Percentiles rank a stretch among this genome's conserved stretches.
These are phyloP conservation scores for Tolypocladium ophioglossoides DNA, from an alignment of 2,329 filamentous ascomycete species.

Conservation along the genomic window DNA sequence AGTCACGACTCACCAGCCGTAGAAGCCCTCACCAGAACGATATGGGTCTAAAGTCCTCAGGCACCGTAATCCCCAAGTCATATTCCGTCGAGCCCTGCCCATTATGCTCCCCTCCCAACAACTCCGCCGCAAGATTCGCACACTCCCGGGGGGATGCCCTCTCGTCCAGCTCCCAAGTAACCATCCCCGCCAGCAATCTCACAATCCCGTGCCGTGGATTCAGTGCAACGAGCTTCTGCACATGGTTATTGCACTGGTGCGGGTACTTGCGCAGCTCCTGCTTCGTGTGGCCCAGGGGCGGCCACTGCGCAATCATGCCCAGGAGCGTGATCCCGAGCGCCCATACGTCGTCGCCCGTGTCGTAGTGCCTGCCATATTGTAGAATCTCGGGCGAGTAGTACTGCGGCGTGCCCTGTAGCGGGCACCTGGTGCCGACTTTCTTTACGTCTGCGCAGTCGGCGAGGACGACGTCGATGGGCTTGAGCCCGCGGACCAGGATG, in stretches of 20 bases:
- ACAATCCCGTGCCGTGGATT: constrained; percentile 15
- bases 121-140: constrained; percentile 2
- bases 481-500: constrained; percentile 15
- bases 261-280: constrained; percentile 13
- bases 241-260: constrained; percentile 12
- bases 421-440: constrained; percentile 2
- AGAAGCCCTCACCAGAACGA: constrained; percentile 17
- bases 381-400: constrained; percentile 21
- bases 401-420: constrained; percentile 12
- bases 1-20: neutral
- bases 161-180: constrained; percentile 8
- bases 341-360: constrained; percentile 22
- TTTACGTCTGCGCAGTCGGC: constrained; percentile 21
- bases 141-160: constrained; percentile 12
- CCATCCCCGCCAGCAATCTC: constrained; percentile 9
- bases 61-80: constrained; percentile 10
- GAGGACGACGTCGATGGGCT: constrained; percentile 17
- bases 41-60: constrained; percentile 13
- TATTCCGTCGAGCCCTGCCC: neutral
- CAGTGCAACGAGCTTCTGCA: constrained; percentile 8
- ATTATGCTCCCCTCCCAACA: constrained; percentile 2
- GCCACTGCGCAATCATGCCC: constrained; percentile 19
- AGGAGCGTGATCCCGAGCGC: constrained; percentile 20
- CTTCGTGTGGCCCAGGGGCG: constrained; percentile 6
- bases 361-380: constrained; percentile 7